A percentile compares a stretch with the other conserved stretches of the same genome.
phyloP scores from a whole-genome alignment of 2,329 filamentous ascomycete genomes.

The Zelopaecilomyces penicillatus region DNA sequence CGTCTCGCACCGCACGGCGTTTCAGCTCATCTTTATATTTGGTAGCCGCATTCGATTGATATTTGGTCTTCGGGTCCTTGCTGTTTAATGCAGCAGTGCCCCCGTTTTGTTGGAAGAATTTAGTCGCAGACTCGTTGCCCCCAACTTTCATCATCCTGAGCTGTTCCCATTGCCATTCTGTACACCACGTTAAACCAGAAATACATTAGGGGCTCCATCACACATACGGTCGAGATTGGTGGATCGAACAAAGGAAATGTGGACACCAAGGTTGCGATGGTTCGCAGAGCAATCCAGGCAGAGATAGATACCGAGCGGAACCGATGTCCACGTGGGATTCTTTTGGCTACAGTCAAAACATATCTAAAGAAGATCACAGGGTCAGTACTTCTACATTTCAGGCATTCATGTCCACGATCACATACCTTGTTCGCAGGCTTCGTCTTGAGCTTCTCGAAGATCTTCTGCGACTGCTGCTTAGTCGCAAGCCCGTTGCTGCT shows the following conservation, averaged over 20 bases:
- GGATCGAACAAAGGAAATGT: conserved; percentile 97
- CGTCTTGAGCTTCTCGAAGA: conserved; percentile 94
- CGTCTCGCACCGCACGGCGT: conserved; percentile 72
- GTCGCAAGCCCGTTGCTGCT: conserved; percentile 55
- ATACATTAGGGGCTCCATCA: conserved; percentile 1
- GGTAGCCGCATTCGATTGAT: conserved; percentile 81
- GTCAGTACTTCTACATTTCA: neutral
- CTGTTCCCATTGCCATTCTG: conserved; percentile 99
- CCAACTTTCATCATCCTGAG: conserved; percentile 96
- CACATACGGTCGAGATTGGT: conserved; percentile 93
- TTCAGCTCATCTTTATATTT: conserved; percentile 99
- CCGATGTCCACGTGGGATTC: conserved; percentile 97
- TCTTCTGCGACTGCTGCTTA: conserved; percentile 91
- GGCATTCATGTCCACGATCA: neutral
- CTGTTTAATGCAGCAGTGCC: conserved; percentile 88
- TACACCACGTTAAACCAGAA: conserved; percentile 11
- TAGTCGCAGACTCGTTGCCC: conserved; percentile 94
- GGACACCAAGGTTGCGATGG: conserved; percentile 94
- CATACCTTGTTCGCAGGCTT: conserved; percentile 91
- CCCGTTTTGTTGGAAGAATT: conserved; percentile 95
- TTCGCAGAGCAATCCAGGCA: conserved; percentile 97
- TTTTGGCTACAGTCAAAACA: conserved; percentile 98
- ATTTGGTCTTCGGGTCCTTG: conserved; percentile 96
- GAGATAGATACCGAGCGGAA: conserved; percentile 94
- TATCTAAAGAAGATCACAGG: conserved; percentile 46